Base-by-base conservation (phyloP, 495 filamentous ascomycete species). In the Talaromyces trachyspermus region DNA sequence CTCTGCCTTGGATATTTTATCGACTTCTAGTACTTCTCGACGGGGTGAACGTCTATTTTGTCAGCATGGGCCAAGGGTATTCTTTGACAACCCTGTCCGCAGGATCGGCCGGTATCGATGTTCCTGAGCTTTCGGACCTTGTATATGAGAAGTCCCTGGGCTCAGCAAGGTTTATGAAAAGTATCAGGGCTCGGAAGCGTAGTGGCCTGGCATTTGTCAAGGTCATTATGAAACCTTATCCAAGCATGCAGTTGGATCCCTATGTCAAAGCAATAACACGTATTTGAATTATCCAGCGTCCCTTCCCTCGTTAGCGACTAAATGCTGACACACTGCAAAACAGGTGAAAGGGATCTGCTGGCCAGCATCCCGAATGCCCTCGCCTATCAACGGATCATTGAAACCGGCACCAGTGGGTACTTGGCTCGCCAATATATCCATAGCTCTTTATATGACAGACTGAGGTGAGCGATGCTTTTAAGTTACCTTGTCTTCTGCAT, bases 381-480 rank as follows among this genome's bases (percentile, higher is more conserved):
- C 46, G 81, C 82, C 48, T 95, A 95, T 70, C 84, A 95, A 56
- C 81, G 88, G 33, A 80, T 94, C 40, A 68, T 96, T 48, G 91
- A 97, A 60, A 97, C 94, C 3, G 77, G 85, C 43, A 89, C 80
- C 6, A 87, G 88, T 58, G 94, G 89, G 39, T 96, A 91, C 62
- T 79, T 99, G 40, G 86, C 96, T n/a, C 84, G 94, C 41, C 94
- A 97, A 61, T 97, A 85, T 64, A 79, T 95, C 51, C 88, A 96
- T 65, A 95, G 86, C 75, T 95, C 89, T 25, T 77, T 99, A 12
- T 99, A 99, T 71, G 94, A 99, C 69, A 85, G 92, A 23, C 83
- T 97, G 65, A 86, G 83, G 80, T 84, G 65, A 32, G 55, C 5
- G 15, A 4, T 15, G 11, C 2, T 26, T 25, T 27, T 12, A 25